Conservation (phyloP, 1,284 basidiomycete species). For the Microbotryum scabiosae region DNA sequence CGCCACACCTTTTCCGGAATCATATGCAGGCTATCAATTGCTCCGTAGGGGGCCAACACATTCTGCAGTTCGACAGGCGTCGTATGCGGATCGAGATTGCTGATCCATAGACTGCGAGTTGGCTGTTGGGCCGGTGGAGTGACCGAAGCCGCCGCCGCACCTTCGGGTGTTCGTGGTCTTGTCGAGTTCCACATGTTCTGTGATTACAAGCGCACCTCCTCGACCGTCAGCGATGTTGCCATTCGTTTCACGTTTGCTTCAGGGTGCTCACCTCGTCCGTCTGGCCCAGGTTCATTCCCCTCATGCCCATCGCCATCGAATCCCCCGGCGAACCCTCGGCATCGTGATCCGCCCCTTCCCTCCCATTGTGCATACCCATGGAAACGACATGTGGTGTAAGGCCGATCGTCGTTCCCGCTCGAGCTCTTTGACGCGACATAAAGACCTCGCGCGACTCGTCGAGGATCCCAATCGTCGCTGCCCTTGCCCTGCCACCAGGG, state of each 20-base stretch:
- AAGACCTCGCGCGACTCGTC: slow-evolving; percentile 56
- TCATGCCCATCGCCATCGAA: slow-evolving; percentile 12
- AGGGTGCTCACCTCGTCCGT: slow-evolving; percentile 12
- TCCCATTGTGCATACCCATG: slow-evolving; percentile 2
- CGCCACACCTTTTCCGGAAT: slow-evolving; percentile 81
- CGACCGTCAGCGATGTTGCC: slow-evolving; percentile 47
- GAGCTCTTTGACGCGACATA: slow-evolving; percentile 5
- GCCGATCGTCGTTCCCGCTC: slow-evolving; percentile 32
- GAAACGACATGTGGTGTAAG: slow-evolving; percentile 11
- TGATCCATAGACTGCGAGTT: slow-evolving; percentile 93
- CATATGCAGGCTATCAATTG: slow-evolving; percentile 87
- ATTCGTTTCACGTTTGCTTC: background rate
- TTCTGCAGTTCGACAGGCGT: slow-evolving; percentile 89
- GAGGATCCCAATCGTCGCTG: slow-evolving; percentile 83
- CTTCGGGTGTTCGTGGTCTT: slow-evolving; percentile 6
- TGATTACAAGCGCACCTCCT: too few species aligned
- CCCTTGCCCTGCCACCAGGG: slow-evolving; percentile 44
- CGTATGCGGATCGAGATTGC: slow-evolving; percentile 85
- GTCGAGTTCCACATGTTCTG: slow-evolving; percentile 13
- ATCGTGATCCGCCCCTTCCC: background rate
- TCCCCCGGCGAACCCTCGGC: background rate
- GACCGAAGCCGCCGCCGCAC: slow-evolving; percentile 16
- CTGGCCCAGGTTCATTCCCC: slow-evolving; percentile 12
- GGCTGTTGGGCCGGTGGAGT: slow-evolving; percentile 57
- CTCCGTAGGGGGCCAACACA: slow-evolving; percentile 90